Evolutionary conservation across 306 rosid species (phyloP).

Genomic region (Luffa aegyptiaca): DNA sequence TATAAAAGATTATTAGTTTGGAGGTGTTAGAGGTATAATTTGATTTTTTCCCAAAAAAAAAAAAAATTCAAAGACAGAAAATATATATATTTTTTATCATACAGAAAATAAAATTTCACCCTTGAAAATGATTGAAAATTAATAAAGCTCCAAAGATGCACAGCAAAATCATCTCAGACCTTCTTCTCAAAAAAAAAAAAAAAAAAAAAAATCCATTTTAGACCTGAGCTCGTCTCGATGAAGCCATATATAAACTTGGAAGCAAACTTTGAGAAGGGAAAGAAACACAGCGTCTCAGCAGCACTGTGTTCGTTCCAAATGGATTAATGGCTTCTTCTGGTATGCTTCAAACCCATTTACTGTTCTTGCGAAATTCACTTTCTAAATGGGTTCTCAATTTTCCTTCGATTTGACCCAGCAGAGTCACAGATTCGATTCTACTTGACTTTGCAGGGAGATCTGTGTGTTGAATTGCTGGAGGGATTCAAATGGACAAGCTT

Average conservation of each 20-base stretch:
- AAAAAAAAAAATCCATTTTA: too few relatives aligned
- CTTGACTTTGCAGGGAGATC: conserved; percentile 17
- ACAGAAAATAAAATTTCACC: background rate
- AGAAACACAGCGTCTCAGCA: background rate
- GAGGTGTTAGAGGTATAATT: too few relatives aligned
- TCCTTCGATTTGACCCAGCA: background rate
- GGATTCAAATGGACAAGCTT: conserved; percentile 31
- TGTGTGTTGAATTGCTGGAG: background rate
- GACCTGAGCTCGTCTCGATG: background rate
- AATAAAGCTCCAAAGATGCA: background rate
- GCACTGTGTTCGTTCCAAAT: background rate
- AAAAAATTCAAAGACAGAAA: too few relatives aligned
- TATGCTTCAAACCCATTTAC: background rate
- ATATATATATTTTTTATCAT: too few relatives aligned
- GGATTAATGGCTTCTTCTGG: conserved; percentile 1
- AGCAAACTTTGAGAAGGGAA: background rate
- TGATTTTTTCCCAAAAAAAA: too few relatives aligned
- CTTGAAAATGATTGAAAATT: background rate
- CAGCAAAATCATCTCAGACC: background rate
- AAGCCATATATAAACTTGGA: background rate
- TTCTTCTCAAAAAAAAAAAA: too few relatives aligned
- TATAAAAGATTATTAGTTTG: too few relatives aligned
- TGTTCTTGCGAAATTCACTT: background rate
- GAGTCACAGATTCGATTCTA: background rate
- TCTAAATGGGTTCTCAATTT: background rate